phyloP scores from a whole-genome alignment of 208 protist species.

The Strigomonas oncopelti region DNA sequence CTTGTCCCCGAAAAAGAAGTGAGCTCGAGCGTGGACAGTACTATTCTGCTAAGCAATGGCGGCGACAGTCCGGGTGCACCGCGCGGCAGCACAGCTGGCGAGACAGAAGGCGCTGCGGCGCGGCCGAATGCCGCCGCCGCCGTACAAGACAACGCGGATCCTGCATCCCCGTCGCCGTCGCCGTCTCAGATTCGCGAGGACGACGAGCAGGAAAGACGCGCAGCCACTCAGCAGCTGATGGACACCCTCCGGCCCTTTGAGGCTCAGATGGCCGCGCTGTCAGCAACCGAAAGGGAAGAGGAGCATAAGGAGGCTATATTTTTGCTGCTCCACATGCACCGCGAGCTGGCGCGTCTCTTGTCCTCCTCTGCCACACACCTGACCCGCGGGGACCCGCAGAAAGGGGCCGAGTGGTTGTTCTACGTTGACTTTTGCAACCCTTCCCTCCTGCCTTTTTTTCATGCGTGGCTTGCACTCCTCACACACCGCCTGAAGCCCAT shows the following conservation, averaged over 20 bases:
- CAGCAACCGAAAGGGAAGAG: too few species aligned
- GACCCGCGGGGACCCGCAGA: not conserved
- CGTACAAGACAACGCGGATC: too few species aligned
- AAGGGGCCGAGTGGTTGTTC: not conserved
- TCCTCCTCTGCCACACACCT: not conserved
- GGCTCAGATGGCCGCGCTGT: too few species aligned
- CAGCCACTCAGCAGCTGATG: not conserved
- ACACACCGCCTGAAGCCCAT: conserved; percentile 6
- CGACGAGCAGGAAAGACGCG: not conserved
- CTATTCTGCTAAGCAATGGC: not conserved
- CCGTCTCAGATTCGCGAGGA: too few species aligned
- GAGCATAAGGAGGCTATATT: not conserved
- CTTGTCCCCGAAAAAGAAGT: not conserved
- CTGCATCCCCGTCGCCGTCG: too few species aligned
- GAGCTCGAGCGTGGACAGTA: not conserved
- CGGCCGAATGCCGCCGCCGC: too few species aligned
- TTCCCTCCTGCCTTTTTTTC: not conserved
- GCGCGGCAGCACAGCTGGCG: too few species aligned
- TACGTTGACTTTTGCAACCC: not conserved
- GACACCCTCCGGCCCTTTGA: not conserved
- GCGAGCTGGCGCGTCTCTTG: not conserved
- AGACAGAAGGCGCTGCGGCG: too few species aligned
- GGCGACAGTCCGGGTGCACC: too few species aligned
- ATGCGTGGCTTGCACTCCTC: not conserved
- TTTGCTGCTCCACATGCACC: not conserved